Conservation (phyloP, 257 asterid genomes). For the Solanum ossicruentum region DNA sequence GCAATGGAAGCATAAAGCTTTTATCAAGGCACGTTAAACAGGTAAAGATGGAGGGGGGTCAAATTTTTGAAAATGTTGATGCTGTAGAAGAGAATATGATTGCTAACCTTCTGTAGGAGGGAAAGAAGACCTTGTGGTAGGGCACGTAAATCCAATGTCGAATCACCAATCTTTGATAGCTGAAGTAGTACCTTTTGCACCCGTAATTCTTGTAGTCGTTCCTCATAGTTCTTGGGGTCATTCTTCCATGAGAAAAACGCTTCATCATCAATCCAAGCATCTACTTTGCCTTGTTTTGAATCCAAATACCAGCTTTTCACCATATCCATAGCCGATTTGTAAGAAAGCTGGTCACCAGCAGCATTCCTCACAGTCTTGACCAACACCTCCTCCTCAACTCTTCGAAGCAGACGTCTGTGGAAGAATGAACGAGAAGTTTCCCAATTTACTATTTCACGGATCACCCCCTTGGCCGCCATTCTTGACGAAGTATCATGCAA, state of each 20-base stretch:
- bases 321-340: slow-evolving; percentile 46
- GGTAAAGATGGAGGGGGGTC: not conserved
- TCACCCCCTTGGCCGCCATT: slow-evolving; percentile 95
- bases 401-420: slow-evolving; percentile 52
- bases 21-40: not conserved
- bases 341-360: slow-evolving; percentile 55
- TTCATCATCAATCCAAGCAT: slow-evolving; percentile 59
- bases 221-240: slow-evolving; percentile 56
- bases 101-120: slow-evolving; percentile 56
- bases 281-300: slow-evolving; percentile 41
- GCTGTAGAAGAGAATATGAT: not conserved
- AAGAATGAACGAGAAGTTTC: slow-evolving; percentile 58
- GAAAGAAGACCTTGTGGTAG: slow-evolving; percentile 73
- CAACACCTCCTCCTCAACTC: slow-evolving; percentile 66
- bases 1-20: slow-evolving; percentile 11
- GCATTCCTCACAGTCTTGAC: slow-evolving; percentile 64
- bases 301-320: slow-evolving; percentile 61
- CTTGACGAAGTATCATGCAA: slow-evolving; percentile 84
- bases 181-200: slow-evolving; percentile 49
- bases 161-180: slow-evolving; percentile 54
- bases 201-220: slow-evolving; percentile 49
- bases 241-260: slow-evolving; percentile 69
- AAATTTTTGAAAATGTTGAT: not conserved
- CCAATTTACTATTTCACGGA: slow-evolving; percentile 76
- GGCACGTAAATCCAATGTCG: slow-evolving; percentile 55